Evolutionary conservation across 208 protist genomes (phyloP).

Genomic region (Trypanosoma vivax): DNA sequence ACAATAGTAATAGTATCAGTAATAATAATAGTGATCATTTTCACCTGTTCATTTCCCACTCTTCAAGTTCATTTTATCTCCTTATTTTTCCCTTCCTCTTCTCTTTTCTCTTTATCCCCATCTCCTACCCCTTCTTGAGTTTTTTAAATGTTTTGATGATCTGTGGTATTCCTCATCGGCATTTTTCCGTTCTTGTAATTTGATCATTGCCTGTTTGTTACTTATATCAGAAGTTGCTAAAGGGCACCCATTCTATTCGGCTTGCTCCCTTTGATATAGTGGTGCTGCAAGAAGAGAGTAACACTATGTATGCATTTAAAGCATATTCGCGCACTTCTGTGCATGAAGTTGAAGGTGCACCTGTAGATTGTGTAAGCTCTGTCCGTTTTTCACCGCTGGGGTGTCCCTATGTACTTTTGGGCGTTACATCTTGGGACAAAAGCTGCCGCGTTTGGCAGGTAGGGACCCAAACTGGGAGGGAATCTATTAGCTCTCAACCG

Average conservation of each 20-base stretch:
- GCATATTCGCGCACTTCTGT: conserved; percentile 2
- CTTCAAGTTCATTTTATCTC: conserved; percentile 8
- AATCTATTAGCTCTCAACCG: conserved; percentile 32
- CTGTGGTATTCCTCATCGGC: not conserved
- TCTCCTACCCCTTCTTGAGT: not conserved
- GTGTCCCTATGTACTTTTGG: conserved; percentile 53
- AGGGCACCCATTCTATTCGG: too few species aligned
- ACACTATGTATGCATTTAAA: conserved; percentile 16
- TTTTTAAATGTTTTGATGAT: conserved; percentile 5
- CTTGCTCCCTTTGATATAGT: too few species aligned
- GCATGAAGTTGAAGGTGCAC: conserved; percentile 45
- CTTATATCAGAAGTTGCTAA: too few species aligned
- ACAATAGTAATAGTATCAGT: too few species aligned
- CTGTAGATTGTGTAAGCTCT: conserved; percentile 61
- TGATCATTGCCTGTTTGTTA: not conserved
- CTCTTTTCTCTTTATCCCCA: conserved; percentile 1
- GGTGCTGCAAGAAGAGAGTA: not conserved
- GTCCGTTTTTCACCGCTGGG: conserved; percentile 57
- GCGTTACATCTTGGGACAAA: conserved; percentile 67
- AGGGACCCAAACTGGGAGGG: conserved; percentile 11
- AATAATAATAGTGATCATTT: too few species aligned
- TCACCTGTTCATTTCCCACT: not conserved
- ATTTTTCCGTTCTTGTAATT: conserved; percentile 4
- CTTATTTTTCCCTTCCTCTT: not conserved
- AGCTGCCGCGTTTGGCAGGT: conserved; percentile 78